Evolutionary conservation across 768 basidiomycete species (phyloP), one percentile per base, ranked within the genome.

Genomic region (Rhizopogon roseolus): DNA sequence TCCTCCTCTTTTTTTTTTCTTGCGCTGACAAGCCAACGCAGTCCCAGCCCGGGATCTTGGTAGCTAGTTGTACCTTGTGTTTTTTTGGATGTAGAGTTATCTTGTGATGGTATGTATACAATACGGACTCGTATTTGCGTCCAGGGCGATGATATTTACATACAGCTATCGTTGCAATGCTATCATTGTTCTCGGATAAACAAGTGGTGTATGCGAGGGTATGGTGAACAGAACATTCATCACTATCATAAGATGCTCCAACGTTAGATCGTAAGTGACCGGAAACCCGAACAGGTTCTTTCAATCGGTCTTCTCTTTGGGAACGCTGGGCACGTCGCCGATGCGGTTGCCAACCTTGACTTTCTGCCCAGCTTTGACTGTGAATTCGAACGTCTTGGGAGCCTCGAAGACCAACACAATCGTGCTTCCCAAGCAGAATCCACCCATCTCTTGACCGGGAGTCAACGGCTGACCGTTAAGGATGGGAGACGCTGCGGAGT

Each of bases 381-480:
- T 67, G 62, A 96, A 97, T 67, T 83, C 80, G 65, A 95, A 99
- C 36, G 83, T 73, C 50, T 77, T 72, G 0, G 97, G 96, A 0
- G 95, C 97, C 72, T 99, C 97, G 63, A 98, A 97, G 1, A 98
- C 92, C 44, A 98, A 78, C 17, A 99, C 96, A 63, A 98, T 91
- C 5, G 96, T 98, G 70, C 90, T 93, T 5, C 95, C 95, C 4
- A 98, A 76, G 62, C 86, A 88, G 73, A 99, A 99, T 1, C 95
- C 97, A 32, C 97, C 97, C 90, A 98, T 93, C 74, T 99, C 95
- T 68, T 97, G 90, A 1, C 91, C 95, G 1, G 89, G 78, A 0
- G 75, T 76, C 42, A 98, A 77, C 1, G 96, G 95, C 64, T 97
- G 93, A 0, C 97, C 97, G 16, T 84, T 79, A 36, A 98, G 77